Percentiles rank a stretch among this genome's conserved stretches.
Evolutionary conservation across 2,329 filamentous ascomycete genomes (phyloP).

Genomic region (Aspergillus fischeri): DNA sequence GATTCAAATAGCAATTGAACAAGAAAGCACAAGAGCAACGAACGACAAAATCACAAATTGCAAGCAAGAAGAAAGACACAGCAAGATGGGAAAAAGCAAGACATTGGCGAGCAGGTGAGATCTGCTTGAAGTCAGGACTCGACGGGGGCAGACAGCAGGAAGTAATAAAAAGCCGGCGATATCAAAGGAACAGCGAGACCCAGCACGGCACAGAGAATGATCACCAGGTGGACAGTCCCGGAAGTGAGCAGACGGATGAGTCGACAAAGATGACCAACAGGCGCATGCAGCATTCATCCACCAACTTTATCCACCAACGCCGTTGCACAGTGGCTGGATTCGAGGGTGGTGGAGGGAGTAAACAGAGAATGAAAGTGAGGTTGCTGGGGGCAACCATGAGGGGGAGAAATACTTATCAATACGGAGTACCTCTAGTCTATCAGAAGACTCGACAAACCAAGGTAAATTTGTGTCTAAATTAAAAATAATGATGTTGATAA

Average conservation of each 20-base stretch:
- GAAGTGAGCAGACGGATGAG: conserved; percentile 26
- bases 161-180: conserved; percentile 1
- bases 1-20: conserved; percentile 1
- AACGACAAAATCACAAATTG: conserved; percentile 4
- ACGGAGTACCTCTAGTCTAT: neutral
- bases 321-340: conserved; percentile 20
- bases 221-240: conserved; percentile 16
- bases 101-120: conserved; percentile 1
- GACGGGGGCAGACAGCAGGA: neutral
- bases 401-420: neutral
- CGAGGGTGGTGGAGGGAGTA: conserved; percentile 26
- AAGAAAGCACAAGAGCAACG: conserved; percentile 1
- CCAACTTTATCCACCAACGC: conserved; percentile 16
- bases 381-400: conserved; percentile 19
- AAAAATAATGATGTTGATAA: neutral
- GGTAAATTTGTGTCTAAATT: neutral
- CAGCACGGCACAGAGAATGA: conserved; percentile 9
- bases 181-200: conserved; percentile 3
- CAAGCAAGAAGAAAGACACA: conserved; percentile 2
- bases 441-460: neutral
- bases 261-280: conserved; percentile 21
- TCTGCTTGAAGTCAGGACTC: neutral
- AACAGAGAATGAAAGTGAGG: conserved; percentile 28
- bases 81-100: neutral
- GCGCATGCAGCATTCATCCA: conserved; percentile 17